Base-by-base conservation (phyloP, 2,329 filamentous ascomycete species). In the Fusarium marasasianum region DNA sequence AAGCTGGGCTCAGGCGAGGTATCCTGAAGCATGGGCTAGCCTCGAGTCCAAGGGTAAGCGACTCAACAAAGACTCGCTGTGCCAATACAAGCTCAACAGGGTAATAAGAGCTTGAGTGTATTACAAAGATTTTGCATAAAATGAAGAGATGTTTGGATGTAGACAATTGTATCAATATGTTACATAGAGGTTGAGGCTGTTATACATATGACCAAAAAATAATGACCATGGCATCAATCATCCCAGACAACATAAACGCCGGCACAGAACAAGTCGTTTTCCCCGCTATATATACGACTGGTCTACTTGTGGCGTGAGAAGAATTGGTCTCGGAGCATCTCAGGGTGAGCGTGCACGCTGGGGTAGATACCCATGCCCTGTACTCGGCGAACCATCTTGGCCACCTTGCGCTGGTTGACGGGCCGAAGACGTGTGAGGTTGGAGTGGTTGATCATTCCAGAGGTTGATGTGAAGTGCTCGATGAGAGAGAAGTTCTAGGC, bases 281-380 rank as follows among this genome's bases (percentile, higher is more conserved):
- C 15, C 41, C 41, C 26, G 44, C 43, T 55, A 48, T 35, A 56
- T 40, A 55, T 45, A 55, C 38, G 43, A 45, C 56, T 58, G 22
- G 24, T 62, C 65, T 69, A 77, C 60, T 74, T 58, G 54, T 65
- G 61, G 41, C 57, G 71, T 8, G 73, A 67, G 68, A 78, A 83
- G 77, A 83, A 83, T 26, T 81, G 72, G 18, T 82, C 77, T 66
- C 87, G 85, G 74, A 98, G 82, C 65, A 97, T 87, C 82, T 97
- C 93, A 8, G 96, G 96, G 84, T 99, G 96, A 75, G 87, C 87
- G 85, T 99, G 94, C 63, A 97, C 92, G 81, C 92, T 97, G 31
- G 96, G 96, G 88, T 98, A 95, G 69, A 98, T 86, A 22, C 96
- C 96, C 80, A 98, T 88, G 3, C 95, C 96, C 78, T 98, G 92